These are phyloP conservation scores for Eucalyptus shirleyi DNA, from an alignment of 345 rosid genomes.

Conservation along the genomic window DNA sequence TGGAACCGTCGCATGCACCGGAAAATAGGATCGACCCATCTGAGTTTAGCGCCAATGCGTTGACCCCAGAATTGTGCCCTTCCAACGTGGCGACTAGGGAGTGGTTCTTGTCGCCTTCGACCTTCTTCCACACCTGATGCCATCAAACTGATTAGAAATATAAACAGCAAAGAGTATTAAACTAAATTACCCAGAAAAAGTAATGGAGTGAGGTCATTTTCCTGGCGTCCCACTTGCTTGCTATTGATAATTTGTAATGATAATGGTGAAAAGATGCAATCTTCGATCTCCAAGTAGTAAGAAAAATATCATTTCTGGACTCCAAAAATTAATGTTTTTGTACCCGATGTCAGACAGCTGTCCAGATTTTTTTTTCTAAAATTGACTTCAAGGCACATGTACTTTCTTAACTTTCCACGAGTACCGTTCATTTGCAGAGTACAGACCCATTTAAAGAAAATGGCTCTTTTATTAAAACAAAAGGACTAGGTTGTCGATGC, in stretches of 20 bases:
- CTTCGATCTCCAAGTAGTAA: background rate
- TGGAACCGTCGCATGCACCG: constrained; percentile 66
- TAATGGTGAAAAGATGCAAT: background rate
- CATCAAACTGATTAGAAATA: background rate
- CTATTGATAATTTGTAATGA: background rate
- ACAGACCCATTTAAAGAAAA: background rate
- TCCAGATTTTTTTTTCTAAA: background rate
- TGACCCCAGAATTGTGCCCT: constrained; percentile 67
- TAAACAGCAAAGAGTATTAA: background rate
- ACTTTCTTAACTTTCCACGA: background rate
- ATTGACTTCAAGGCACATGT: background rate
- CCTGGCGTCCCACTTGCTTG: background rate
- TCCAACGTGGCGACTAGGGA: constrained; percentile 34
- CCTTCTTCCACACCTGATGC: constrained; percentile 43
- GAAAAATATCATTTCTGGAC: background rate
- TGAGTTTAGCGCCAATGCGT: constrained; percentile 57
- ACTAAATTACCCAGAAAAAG: background rate
- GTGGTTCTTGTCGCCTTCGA: constrained; percentile 36
- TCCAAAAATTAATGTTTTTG: background rate
- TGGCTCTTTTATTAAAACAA: background rate
- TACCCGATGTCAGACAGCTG: background rate
- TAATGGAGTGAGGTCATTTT: background rate
- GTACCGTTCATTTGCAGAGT: background rate
- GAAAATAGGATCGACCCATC: constrained; percentile 51
- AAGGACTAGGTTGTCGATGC: background rate